These are phyloP conservation scores for Adenanthera pavonina DNA, from an alignment of 306 rosid genomes.

Conservation along the genomic window DNA sequence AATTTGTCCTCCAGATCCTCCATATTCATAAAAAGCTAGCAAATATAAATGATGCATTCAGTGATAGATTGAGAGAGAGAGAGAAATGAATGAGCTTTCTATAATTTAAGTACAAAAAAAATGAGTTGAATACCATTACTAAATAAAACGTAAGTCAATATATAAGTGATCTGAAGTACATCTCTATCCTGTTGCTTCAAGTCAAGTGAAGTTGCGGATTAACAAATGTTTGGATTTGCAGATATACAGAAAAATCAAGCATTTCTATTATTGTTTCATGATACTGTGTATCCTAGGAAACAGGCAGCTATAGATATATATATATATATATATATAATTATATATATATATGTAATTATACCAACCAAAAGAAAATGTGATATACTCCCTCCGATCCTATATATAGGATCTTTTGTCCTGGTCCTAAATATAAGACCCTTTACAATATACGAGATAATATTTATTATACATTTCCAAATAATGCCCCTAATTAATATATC, in stretches of 20 bases:
- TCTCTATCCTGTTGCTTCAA: background rate
- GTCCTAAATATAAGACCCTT: no score
- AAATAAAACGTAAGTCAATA: background rate
- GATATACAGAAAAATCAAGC: background rate
- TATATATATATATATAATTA: background rate
- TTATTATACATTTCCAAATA: no score
- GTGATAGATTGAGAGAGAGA: no score
- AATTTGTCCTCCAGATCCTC: no score
- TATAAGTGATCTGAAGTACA: background rate
- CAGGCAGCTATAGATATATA: background rate
- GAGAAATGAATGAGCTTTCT: background rate
- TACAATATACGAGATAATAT: no score
- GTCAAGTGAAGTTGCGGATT: background rate
- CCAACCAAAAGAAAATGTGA: slow-evolving; percentile 8
- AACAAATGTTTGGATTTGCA: slow-evolving; percentile 4
- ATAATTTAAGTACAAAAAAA: background rate
- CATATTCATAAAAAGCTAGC: no score
- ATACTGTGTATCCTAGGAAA: background rate
- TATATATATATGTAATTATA: background rate
- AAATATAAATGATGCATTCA: no score
- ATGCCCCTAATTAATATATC: no score
- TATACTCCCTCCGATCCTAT: no score
- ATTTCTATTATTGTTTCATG: background rate
- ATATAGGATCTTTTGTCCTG: no score
- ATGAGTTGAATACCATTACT: background rate